Evolutionary conservation across 2,329 filamentous ascomycete species (phyloP).

Genomic region (Fusarium sp.): DNA sequence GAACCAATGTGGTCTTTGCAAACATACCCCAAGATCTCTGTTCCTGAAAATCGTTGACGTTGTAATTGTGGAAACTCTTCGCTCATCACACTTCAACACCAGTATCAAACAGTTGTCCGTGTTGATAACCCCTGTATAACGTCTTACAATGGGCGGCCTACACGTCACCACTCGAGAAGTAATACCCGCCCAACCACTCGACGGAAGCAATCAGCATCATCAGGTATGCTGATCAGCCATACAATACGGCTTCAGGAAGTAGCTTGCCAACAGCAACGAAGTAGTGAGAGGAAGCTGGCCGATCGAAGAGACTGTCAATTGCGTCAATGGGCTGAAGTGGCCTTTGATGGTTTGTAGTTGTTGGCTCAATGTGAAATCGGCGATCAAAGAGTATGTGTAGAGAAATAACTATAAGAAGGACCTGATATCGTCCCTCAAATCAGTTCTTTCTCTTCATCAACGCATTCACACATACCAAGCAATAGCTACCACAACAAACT

Average conservation of each 20-base stretch:
- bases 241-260: slow-evolving; percentile 10
- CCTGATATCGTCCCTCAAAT: not conserved
- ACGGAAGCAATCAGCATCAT: not conserved
- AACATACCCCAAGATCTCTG: not conserved
- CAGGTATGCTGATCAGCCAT: not conserved
- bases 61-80: not conserved
- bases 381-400: not conserved
- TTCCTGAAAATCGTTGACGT: not conserved
- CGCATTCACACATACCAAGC: not conserved
- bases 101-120: slow-evolving; percentile 5
- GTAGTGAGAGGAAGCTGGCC: not conserved
- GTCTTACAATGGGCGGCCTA: slow-evolving; percentile 12
- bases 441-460: not conserved
- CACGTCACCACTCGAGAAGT: slow-evolving; percentile 27
- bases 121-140: not conserved
- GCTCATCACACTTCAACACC: not conserved
- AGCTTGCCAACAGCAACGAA: slow-evolving; percentile 3
- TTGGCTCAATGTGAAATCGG: not conserved
- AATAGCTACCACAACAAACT: slow-evolving; percentile 1
- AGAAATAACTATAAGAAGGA: slow-evolving; percentile 34
- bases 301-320: slow-evolving; percentile 27
- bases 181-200: not conserved
- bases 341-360: not conserved
- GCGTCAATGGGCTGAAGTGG: slow-evolving; percentile 35
- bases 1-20: not conserved